Conservation (phyloP, 2,329 filamentous ascomycete species). For the Fusarium pseudocircinatum region DNA sequence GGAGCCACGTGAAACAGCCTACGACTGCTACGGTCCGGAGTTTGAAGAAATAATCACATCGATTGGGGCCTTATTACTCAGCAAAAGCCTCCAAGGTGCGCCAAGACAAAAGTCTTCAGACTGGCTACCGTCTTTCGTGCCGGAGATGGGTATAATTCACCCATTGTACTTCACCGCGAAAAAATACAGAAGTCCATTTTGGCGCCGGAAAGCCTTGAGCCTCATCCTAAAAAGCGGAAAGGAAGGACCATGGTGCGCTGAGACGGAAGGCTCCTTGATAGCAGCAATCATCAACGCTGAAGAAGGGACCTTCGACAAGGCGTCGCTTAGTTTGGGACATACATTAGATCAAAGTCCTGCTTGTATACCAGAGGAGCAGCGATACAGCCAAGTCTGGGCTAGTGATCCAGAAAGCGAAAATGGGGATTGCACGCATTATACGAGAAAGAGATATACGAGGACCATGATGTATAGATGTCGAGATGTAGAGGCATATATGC, state of each 20-base stretch:
- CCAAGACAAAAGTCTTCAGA: fast-evolving
- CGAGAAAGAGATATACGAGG: neutral
- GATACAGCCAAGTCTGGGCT: neutral
- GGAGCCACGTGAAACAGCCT: slow-evolving; percentile 22
- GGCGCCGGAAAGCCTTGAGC: slow-evolving; percentile 23
- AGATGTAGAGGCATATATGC: neutral
- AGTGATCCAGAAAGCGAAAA: neutral
- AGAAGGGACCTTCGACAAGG: neutral
- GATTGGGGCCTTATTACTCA: neutral
- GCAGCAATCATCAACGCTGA: slow-evolving; percentile 10
- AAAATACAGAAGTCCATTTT: slow-evolving; percentile 25
- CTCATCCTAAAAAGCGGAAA: slow-evolving; percentile 12
- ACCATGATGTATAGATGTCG: neutral
- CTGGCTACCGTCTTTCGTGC: slow-evolving; percentile 1
- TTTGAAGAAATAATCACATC: slow-evolving; percentile 31
- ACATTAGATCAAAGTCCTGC: neutral
- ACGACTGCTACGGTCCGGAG: slow-evolving; percentile 25
- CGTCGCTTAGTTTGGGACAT: neutral
- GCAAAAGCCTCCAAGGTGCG: fast-evolving
- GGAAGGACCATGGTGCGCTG: slow-evolving; percentile 32
- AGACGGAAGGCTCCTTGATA: slow-evolving; percentile 5
- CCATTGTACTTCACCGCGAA: slow-evolving; percentile 21
- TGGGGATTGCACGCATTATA: neutral
- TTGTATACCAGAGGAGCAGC: neutral
- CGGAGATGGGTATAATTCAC: slow-evolving; percentile 33